Base-by-base conservation (phyloP, 2,329 filamentous ascomycete genomes). In the Pseudopithomyces maydicus region DNA sequence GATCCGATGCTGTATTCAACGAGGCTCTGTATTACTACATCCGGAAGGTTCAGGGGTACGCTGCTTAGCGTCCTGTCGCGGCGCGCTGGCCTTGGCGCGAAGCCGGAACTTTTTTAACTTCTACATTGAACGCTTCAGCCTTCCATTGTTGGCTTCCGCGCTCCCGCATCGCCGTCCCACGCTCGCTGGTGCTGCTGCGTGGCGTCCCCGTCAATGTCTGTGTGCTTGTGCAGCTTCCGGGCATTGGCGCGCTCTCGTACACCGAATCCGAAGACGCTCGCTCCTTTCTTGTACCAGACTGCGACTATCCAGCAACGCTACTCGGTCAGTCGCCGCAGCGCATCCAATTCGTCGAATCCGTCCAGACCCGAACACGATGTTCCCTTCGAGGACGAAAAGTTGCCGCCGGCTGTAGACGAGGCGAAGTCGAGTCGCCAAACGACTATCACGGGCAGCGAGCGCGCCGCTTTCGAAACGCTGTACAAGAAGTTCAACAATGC, bases 261-360 rank as follows among this genome's bases (percentile, higher is more conserved):
- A 57, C 58, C 48, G 79, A 51, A 58, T 14, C 44, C 65, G 6
- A 71, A 65, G 56, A 82, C 84, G 6, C 74, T 86, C 14, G 76
- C 87, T 4, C 87, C 88, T 0, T 92, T 92, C 55, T 80, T 92
- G 6, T 92, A 91, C 69, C 88, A 90, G 62, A 92, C 90, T 5
- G 79, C 83, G 57, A 91, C 89, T 0, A 81, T 89, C 32, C 76
- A 79, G 56, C 74, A 76, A 62, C 69, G 76, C 56, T 63, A 62
- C 32, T 52, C 59, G 48, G 56, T 61, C 52, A 56, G 60, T 35
- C 66, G 62, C 33, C 70, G 69, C 55, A 64, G 58, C 36, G 57
- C 65, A 19, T 60, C 45, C 45, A 32, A 23, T 8, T 26, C 64
- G 11, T 67, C 65, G 6, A 62, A 60, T 23, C 32, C 19, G 47